phyloP scores from a whole-genome alignment of 495 filamentous ascomycete genomes.

The Pseudomonodictys pantanalensis region DNA sequence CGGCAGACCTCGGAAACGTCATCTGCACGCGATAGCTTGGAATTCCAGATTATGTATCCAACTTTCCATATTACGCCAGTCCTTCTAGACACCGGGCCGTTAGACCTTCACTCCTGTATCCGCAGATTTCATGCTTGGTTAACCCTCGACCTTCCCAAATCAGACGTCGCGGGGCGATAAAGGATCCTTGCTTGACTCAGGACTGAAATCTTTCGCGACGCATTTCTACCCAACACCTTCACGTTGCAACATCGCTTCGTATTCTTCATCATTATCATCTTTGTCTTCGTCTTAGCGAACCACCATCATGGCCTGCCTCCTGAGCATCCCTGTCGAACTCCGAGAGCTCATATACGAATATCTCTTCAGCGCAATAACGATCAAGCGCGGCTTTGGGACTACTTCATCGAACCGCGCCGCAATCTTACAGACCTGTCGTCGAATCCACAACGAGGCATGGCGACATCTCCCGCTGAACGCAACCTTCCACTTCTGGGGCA shows the following conservation, averaged over 20 bases:
- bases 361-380: slow-evolving; percentile 16
- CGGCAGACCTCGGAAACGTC: not conserved
- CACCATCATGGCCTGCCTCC: slow-evolving; percentile 15
- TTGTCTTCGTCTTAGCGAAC: not conserved
- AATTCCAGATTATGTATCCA: no score
- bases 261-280: not conserved
- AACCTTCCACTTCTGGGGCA: slow-evolving; percentile 23
- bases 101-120: no score
- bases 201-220: no score
- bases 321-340: slow-evolving; percentile 25
- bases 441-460: slow-evolving; percentile 23
- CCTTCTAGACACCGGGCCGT: no score
- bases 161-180: no score
- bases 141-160: no score
- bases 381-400: slow-evolving; percentile 13
- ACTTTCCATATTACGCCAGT: no score
- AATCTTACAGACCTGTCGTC: slow-evolving; percentile 18
- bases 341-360: slow-evolving; percentile 24
- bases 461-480: slow-evolving; percentile 13
- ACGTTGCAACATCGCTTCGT: not conserved
- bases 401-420: slow-evolving; percentile 7
- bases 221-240: no score
- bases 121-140: no score
- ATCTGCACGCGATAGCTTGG: no score
- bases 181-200: no score